Conservation (phyloP, 257 asterid genomes). For the Eucommia ulmoides region DNA sequence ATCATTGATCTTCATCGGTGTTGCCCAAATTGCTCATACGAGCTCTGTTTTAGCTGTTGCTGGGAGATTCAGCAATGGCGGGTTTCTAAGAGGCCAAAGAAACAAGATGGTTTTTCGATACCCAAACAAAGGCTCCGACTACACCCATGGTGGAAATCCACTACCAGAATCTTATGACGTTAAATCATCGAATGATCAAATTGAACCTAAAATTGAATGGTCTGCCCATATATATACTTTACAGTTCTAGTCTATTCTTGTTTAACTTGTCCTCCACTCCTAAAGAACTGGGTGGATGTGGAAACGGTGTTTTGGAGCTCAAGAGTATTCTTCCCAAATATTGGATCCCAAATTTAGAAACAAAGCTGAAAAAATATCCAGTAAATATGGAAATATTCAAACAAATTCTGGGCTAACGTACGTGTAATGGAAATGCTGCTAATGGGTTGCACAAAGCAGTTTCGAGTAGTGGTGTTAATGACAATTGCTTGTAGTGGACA, state of each 20-base stretch:
- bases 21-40: constrained; percentile 75
- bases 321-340: constrained; percentile 59
- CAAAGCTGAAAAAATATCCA: constrained; percentile 30
- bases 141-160: constrained; percentile 83
- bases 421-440: constrained; percentile 8
- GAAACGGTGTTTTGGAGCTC: constrained; percentile 51
- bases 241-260: constrained; percentile 23
- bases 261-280: constrained; percentile 62
- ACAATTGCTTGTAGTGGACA: constrained; percentile 49
- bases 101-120: constrained; percentile 18
- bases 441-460: constrained; percentile 28
- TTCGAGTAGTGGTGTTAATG: constrained; percentile 31
- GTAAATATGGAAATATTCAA: constrained; percentile 9
- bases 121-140: constrained; percentile 40
- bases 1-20: constrained; percentile 91
- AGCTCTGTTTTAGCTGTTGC: constrained; percentile 74
- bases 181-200: constrained; percentile 16
- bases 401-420: constrained; percentile 15
- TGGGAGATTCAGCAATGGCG: constrained; percentile 49
- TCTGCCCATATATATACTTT: too few species aligned
- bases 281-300: constrained; percentile 74
- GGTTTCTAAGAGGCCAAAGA: constrained; percentile 23
- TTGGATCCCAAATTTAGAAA: constrained; percentile 48
- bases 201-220: constrained; percentile 27
- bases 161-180: constrained; percentile 18